Percentiles rank a stretch among this genome's conserved stretches.
These are phyloP conservation scores for Saccharomycopsis malanga DNA, from an alignment of 805 yeast species.

Conservation along the genomic window DNA sequence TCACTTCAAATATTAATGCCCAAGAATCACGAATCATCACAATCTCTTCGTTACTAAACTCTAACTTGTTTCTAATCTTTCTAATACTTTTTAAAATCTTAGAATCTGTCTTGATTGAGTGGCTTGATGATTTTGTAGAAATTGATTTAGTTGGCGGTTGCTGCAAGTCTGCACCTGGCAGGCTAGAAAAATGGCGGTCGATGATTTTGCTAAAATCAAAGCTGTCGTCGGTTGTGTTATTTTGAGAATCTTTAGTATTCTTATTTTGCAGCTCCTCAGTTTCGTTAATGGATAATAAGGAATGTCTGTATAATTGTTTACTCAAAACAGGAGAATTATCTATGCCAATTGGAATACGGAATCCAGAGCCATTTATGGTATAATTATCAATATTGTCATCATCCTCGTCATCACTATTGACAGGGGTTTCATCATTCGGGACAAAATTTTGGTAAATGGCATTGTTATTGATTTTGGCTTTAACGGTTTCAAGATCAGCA, in stretches of 20 bases:
- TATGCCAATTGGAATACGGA: constrained; percentile 13
- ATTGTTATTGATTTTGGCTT: background rate
- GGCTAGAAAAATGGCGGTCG: constrained; percentile 11
- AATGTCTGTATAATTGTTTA: background rate
- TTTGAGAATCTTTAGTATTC: background rate
- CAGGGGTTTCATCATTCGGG: constrained; percentile 2
- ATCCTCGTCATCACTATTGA: background rate
- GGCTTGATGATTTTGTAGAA: too few species aligned
- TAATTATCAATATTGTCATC: constrained; percentile 3
- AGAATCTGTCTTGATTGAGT: background rate
- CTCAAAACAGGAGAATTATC: constrained; percentile 6
- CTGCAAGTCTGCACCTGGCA: background rate
- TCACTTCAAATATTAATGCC: constrained; percentile 9
- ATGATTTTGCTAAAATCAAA: constrained; percentile 5
- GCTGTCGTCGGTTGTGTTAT: background rate
- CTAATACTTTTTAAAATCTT: constrained; percentile 11
- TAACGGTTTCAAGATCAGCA: background rate
- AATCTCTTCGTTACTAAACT: constrained; percentile 7
- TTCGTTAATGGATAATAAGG: background rate
- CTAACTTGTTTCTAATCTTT: constrained; percentile 15
- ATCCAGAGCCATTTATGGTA: too few species aligned
- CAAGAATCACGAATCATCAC: constrained; percentile 11
- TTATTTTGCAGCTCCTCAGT: background rate
- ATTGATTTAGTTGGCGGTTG: too few species aligned
- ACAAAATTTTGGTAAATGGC: background rate